Evolutionary conservation across 495 filamentous ascomycete species (phyloP).

Genomic region (Penicillium canariense): DNA sequence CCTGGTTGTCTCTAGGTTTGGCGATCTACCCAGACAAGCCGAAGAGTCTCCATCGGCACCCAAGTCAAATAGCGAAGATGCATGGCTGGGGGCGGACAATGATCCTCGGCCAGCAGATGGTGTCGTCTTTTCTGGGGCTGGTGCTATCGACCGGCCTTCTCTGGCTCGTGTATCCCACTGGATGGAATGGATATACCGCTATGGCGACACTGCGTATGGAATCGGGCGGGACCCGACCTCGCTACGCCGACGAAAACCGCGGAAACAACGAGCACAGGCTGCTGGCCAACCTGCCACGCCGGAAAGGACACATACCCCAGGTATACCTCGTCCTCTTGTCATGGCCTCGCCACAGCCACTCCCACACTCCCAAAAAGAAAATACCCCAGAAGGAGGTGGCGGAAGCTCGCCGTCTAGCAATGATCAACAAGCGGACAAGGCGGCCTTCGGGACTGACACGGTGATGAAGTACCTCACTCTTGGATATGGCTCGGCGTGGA

Average conservation of each 20-base stretch:
- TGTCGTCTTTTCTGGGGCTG: slow-evolving; percentile 76
- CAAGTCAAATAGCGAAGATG: slow-evolving; percentile 7
- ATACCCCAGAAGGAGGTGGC: slow-evolving; percentile 10
- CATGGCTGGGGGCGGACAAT: slow-evolving; percentile 66
- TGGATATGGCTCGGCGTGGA: slow-evolving; percentile 61
- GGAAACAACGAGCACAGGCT: slow-evolving; percentile 23
- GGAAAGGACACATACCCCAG: slow-evolving; percentile 33
- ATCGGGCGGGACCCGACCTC: slow-evolving; percentile 69
- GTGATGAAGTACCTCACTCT: slow-evolving; percentile 60
- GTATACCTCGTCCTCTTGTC: slow-evolving; percentile 48
- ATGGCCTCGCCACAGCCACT: slow-evolving; percentile 24
- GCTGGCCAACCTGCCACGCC: slow-evolving; percentile 16
- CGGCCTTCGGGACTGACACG: slow-evolving; percentile 39
- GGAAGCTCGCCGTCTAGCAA: slow-evolving; percentile 19
- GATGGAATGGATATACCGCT: slow-evolving; percentile 79
- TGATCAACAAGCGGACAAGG: slow-evolving; percentile 24
- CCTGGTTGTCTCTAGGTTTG: slow-evolving; percentile 82
- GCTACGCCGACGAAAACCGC: slow-evolving; percentile 43
- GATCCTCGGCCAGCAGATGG: slow-evolving; percentile 72
- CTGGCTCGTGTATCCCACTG: slow-evolving; percentile 68
- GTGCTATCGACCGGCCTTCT: slow-evolving; percentile 62
- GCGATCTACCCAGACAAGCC: slow-evolving; percentile 40
- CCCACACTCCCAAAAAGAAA: slow-evolving; percentile 11
- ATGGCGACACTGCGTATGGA: slow-evolving; percentile 77
- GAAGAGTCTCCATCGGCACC: slow-evolving; percentile 10